Base-by-base conservation (phyloP, 208 protist species). In the Leishmania aethiopica region DNA sequence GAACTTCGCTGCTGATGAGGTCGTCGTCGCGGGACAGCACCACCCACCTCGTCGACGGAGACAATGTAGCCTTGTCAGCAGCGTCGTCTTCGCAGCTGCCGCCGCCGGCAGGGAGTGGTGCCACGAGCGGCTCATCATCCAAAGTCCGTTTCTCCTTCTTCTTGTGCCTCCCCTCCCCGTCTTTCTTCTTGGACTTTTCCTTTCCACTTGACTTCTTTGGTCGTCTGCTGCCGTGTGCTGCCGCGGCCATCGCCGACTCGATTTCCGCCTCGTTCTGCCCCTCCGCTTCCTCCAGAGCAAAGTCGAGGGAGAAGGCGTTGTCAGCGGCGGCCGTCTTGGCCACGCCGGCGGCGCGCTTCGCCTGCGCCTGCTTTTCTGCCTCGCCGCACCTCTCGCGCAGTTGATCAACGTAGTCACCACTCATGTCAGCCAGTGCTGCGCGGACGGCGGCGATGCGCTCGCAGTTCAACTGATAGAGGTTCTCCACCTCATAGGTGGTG, bases 401-500 rank as follows among this genome's bases (percentile, higher is more conserved):
- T 45, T 78, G 40, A 25, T 91, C 85, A 1, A 93, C 85, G 75
- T 93, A 90, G n/a, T 84, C 83, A 8, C 94, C 94, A 71, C 81
- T 90, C 83, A 94, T 92, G 19, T 72, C 55, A 11, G 62, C 59
- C 19, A 97, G 85, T 17, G 67, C 60, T 45, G 71, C 35, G 1
- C 79, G 76, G 1, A 80, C 90, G 19, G 84, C 47, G 1, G 75
- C 78, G 22, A 97, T 85, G n/a, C 87, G 80, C 77, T 92, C 88
- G 47, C 86, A 76, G 78, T 90, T 94, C 35, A 75, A 45, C 28
- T 49, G 82, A 71, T 86, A 86, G 3, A 85, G 83, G 64, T 89
- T 87, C 32, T 93, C 78, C 11, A 83, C 89, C 74, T 97, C 91
- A 78, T 97, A 97, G 15, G 81, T 70, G 45, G 91, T 96, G 35